Percentiles rank a stretch among this genome's conserved stretches.
Evolutionary conservation across 2,329 filamentous ascomycete genomes (phyloP).

Genomic region (Ilyonectria destructans): DNA sequence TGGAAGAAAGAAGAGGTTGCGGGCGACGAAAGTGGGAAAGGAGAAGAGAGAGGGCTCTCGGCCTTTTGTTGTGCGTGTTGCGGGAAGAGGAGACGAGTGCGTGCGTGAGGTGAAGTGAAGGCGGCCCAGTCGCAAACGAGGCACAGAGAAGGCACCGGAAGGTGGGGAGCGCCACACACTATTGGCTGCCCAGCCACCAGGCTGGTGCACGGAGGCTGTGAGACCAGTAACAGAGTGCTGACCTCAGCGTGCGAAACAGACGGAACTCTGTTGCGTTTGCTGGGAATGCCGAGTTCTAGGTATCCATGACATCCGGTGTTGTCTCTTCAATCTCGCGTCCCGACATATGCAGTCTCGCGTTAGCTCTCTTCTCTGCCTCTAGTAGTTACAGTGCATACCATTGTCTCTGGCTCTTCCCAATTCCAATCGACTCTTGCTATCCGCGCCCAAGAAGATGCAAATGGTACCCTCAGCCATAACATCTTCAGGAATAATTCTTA

Average conservation of each 20-base stretch:
- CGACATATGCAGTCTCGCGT: neutral
- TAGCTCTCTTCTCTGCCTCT: neutral
- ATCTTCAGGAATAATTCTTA: neutral
- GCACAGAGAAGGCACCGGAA: constrained; percentile 33
- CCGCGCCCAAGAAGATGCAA: neutral
- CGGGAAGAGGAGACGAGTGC: constrained; percentile 37
- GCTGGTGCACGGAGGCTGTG: constrained; percentile 19
- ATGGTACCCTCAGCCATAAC: neutral
- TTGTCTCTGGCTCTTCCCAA: neutral
- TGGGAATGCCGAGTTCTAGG: neutral
- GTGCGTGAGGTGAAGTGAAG: constrained; percentile 42
- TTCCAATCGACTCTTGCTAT: neutral
- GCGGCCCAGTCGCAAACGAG: constrained; percentile 29
- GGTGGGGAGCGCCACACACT: constrained; percentile 43
- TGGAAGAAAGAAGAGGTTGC: neutral
- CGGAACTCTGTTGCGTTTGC: constrained; percentile 10
- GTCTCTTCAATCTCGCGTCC: neutral
- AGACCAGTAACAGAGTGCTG: constrained; percentile 13
- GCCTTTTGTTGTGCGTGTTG: constrained; percentile 29
- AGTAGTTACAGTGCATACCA: neutral
- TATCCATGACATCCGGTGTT: neutral
- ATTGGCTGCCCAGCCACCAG: constrained; percentile 46
- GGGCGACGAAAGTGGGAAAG: constrained; percentile 20
- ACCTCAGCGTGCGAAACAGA: constrained; percentile 27
- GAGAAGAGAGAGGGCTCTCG: neutral